Base-by-base conservation (phyloP, 495 filamentous ascomycete species). In the Rostrohypoxylon terebratum region DNA sequence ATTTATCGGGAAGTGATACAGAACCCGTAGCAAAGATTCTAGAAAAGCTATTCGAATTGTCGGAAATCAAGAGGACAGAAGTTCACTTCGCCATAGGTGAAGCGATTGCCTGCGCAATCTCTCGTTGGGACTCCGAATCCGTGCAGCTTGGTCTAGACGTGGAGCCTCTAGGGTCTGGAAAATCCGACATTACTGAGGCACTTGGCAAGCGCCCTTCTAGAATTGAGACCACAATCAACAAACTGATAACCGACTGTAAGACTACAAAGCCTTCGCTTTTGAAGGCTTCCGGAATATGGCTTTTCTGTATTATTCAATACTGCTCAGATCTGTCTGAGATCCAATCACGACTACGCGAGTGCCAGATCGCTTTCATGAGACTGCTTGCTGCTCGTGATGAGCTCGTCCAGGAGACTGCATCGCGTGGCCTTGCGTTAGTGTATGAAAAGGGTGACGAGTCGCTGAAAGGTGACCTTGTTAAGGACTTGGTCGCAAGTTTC, bases 361-460 rank as follows among this genome's bases (percentile, higher is more conserved):
- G 91, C 77, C 96, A 99, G 79, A 87, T 83, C 57, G 93, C 92
- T 3, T 99, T 99, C 79, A 92, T 94, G 81, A 84, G 89, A 14
- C 88, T 97, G n/a, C 86, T 99, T 34, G 88, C 90, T 11, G 94
- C 96, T 75, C 86, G 94, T 18, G 96, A 99, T 67, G 93, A 97
- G 76, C 86, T 98, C 48, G 93, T 98, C 6, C 96, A 98, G 78
- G 96, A 99, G 78, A 94, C 94, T 1, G 96, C 96, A 1, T 95
- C 94, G 13, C 87, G 96, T 68, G 96, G 96, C 13, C 86, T 99
- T 28, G 89, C 92, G 13, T 83, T 98, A 53, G 93, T 98, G 4
- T 98, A 97, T 79, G 93, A 97, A 75, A 94, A 93, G 72, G 96
- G 96, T 0, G 92, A 96, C 70, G 85, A 89, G 59, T 85, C 85